Percentiles rank a stretch among this genome's conserved stretches.
Evolutionary conservation across 768 basidiomycete genomes (phyloP).

Genomic region (Lentinula boryana): DNA sequence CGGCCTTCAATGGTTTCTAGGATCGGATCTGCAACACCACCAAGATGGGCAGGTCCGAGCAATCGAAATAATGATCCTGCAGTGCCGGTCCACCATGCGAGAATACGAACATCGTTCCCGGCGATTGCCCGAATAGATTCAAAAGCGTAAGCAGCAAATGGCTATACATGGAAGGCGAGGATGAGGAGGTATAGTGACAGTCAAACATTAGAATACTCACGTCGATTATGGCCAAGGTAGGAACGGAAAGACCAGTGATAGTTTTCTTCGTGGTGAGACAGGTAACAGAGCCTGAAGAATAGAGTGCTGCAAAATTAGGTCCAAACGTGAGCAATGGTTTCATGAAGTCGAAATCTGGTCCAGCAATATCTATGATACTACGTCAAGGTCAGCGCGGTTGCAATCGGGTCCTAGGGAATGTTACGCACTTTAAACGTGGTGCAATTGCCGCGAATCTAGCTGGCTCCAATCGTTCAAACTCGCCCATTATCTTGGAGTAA

Average conservation of each 20-base stretch:
- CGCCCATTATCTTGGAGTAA: slow-evolving; percentile 1
- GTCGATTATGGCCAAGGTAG: neutral
- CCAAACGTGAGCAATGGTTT: neutral
- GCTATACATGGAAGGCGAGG: neutral
- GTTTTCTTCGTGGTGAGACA: neutral
- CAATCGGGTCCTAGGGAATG: too few species aligned
- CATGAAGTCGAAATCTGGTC: neutral
- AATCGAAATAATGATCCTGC: neutral
- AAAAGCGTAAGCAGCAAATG: neutral
- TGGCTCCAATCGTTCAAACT: neutral
- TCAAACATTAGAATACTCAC: neutral
- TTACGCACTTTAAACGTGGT: neutral
- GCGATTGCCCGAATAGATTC: neutral
- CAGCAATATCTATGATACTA: neutral
- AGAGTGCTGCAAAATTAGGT: neutral
- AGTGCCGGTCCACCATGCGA: slow-evolving; percentile 1
- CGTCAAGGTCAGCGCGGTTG: neutral
- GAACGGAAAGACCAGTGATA: neutral
- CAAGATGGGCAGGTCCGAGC: neutral
- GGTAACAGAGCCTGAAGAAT: neutral
- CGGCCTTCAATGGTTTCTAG: neutral
- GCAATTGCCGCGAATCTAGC: neutral
- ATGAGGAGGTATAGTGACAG: neutral
- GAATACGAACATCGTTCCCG: neutral
- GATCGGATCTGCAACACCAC: neutral